These are phyloP conservation scores for Fusarium nisikadoi DNA, from an alignment of 2,329 filamentous ascomycete genomes.

Conservation along the genomic window DNA sequence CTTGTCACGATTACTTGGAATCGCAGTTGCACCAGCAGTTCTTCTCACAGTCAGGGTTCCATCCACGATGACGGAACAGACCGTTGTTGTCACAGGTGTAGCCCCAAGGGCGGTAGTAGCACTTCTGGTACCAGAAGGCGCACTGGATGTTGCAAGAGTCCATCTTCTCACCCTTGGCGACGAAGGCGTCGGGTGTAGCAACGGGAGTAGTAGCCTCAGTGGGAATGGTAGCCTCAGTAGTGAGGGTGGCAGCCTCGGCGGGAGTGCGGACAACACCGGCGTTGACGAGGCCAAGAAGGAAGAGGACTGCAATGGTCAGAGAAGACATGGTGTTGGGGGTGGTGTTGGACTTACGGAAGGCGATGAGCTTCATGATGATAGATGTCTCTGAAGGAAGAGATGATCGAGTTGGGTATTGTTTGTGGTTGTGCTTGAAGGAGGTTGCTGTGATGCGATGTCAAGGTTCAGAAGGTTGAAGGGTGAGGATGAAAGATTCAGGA, in stretches of 20 bases:
- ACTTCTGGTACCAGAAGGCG: conserved; percentile 1
- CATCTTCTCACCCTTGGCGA: neutral
- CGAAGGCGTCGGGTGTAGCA: neutral
- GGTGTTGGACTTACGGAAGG: neutral
- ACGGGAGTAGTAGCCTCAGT: neutral
- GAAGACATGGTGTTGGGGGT: neutral
- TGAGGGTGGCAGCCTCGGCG: neutral
- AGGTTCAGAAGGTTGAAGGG: neutral
- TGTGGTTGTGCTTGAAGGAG: too few species aligned
- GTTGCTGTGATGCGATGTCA: neutral
- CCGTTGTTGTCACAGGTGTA: conserved; percentile 10
- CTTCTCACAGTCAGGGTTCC: conserved; percentile 15
- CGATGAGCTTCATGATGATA: conserved; percentile 1
- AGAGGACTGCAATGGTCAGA: neutral
- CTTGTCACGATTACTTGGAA: neutral
- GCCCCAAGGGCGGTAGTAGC: conserved; percentile 12
- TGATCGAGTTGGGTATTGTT: rapidly evolving
- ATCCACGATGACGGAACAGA: neutral
- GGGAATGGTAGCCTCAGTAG: neutral
- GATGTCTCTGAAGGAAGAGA: neutral
- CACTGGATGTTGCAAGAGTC: neutral
- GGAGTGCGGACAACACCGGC: neutral
- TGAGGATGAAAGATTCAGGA: neutral
- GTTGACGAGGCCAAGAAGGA: conserved; percentile 1
- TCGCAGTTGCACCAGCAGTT: conserved; percentile 17